Conservation (phyloP, 441 rosid genomes). For the Gossypium lobatum region DNA sequence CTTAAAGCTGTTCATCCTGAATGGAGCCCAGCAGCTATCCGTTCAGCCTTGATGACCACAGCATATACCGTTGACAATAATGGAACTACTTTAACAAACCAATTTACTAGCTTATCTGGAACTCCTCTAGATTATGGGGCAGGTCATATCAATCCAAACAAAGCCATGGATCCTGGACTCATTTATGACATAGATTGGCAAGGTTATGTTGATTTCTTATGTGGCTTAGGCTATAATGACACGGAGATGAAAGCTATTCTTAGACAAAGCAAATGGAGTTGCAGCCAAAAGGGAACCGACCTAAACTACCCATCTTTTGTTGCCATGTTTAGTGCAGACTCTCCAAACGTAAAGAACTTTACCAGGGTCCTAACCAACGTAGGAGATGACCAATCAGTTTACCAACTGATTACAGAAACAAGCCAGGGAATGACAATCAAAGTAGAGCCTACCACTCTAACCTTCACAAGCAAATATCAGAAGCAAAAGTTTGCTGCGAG, state of each 20-base stretch:
- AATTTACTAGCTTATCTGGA: slow-evolving; percentile 1
- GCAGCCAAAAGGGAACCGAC: slow-evolving; percentile 18
- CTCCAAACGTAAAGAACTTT: slow-evolving; percentile 17
- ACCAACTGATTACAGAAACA: slow-evolving; percentile 10
- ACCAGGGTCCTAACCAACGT: slow-evolving; percentile 32
- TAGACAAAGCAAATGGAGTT: slow-evolving; percentile 30
- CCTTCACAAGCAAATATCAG: slow-evolving; percentile 19
- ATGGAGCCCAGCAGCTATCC: slow-evolving; percentile 55
- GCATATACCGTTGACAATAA: slow-evolving; percentile 23
- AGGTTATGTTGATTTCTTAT: slow-evolving; percentile 17
- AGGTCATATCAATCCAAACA: slow-evolving; percentile 22
- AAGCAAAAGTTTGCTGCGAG: slow-evolving; percentile 17
- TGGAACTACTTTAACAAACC: slow-evolving; percentile 18
- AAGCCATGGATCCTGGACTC: slow-evolving; percentile 22
- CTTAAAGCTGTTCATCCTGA: slow-evolving; percentile 26
- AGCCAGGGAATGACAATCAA: slow-evolving; percentile 19
- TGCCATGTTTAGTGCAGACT: slow-evolving; percentile 9
- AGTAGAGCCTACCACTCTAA: slow-evolving; percentile 23
- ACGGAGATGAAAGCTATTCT: slow-evolving; percentile 31
- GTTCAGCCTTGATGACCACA: slow-evolving; percentile 48
- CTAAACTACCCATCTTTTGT: slow-evolving; percentile 34
- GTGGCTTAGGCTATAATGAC: slow-evolving; percentile 20
- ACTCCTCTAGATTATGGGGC: slow-evolving; percentile 30
- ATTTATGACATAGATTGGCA: slow-evolving; percentile 15
- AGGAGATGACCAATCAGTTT: slow-evolving; percentile 28